Base-by-base conservation (phyloP, 345 rosid genomes). In the Heritiera fomes region DNA sequence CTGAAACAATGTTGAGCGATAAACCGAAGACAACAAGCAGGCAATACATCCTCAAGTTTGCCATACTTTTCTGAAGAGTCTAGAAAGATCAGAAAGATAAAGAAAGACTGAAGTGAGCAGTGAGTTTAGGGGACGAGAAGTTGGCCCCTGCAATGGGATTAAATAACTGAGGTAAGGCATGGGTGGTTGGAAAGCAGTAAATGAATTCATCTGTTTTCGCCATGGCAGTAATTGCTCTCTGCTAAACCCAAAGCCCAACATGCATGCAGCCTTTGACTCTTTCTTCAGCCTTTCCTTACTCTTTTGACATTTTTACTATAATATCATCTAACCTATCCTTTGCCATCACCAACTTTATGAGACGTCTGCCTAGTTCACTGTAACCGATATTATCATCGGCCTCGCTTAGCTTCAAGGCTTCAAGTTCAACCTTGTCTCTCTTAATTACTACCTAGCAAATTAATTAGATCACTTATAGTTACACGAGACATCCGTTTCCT, bases 181-280 rank as follows among this genome's bases (percentile, higher is more conserved):
- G 56, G 77, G 90, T 80, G 17, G 90, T 82, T 80, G 80, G 60
- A 55, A 77, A 71, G 84, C 18, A 90, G 80, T 91, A 84, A 89
- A 89, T 91, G 88, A 68, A 38, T 78, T 75, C 89, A 88, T 80
- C 88, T 30, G 91, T 80, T 85, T 81, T 78, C 82, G 3, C 80
- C 79, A 76, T 79, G 61, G 82, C 69, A 83, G 80, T 67, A 67
- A 67, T 67, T 67, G n/a, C 15, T 11, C 40, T 64, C 8, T 38
- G 58, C n/a, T 3, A 50, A 53, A 15, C 17, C 14, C 69, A 64
- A 34, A 34, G 38, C 38, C 45, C 68, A 63, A 12, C 52, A 12
- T 50, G 15, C 17, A 50, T 50, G 55, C 55, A 50, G 55, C 55
- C 55, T 12, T 13, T 50, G 55, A 15, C 55, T 50, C 55, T 50